Evolutionary conservation across 352 stramenopile genomes (phyloP), one percentile per base, ranked within the genome.

Genomic region (Phytophthora colocasiae): DNA sequence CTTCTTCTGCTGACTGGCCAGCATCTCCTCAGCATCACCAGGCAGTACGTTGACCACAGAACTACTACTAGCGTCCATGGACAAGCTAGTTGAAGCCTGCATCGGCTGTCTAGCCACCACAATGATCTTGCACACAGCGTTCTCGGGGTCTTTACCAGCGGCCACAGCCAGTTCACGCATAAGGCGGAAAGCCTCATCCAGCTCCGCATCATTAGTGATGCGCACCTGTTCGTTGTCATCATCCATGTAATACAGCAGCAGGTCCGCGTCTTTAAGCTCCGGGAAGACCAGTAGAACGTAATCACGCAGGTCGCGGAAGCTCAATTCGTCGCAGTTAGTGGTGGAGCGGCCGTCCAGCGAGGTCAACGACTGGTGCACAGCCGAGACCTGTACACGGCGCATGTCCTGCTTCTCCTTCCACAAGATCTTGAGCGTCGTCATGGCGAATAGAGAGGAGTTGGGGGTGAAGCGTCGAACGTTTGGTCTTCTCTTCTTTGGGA

Each of bases 361-460:
- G 52, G 57, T 47, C 26, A 93, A 79, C 43, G 83, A 55, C 69
- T 89, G 72, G 66, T 87, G 85, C 45, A 87, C 85, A 8, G 83
- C 84, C 60, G 70, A 52, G 27, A 91, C 78, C 66, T 95, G 82
- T 65, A 95, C 87, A 60, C 87, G 87, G 57, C 87, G 87, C 83
- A 95, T 93, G 71, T 95, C 87, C 69, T 93, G 73, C 76, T 89
- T 81, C 63, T 90, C 86, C 68, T 75, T 74, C 80, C 83, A 92
- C 48, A 88, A 76, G 56, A 95, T 89, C 82, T 95, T 95, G 67
- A 95, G 83, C 74, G 87, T 95, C 76, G 83, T 78, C 84, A 92
- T 95, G 47, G 53, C 52, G 36, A 71, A 73, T 55, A 87, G 75
- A 63, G 17, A 22, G 41, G 17, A 24, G 62, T 19, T 38, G 41